Evolutionary conservation across 768 basidiomycete genomes (phyloP).

Genomic region (Tricholoma flavovirens): DNA sequence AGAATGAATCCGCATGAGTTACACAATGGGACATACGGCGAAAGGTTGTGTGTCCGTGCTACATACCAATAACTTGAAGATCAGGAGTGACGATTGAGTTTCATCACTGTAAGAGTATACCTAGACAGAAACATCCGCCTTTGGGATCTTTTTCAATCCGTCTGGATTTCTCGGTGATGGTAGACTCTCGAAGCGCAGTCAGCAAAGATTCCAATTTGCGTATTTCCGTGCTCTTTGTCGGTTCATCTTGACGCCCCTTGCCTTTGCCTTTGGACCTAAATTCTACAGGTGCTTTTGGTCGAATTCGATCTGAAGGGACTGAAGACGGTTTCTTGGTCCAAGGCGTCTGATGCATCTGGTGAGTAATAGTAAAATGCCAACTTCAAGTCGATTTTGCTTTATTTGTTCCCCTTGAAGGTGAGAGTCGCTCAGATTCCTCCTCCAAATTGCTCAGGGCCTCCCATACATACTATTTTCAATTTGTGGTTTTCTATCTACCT

Average conservation of each 20-base stretch:
- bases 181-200: constrained; percentile 30
- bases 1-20: constrained; percentile 56
- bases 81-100: not conserved
- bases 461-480: too few species aligned
- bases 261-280: constrained; percentile 24
- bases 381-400: too few species aligned
- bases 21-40: constrained; percentile 51
- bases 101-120: constrained; percentile 24
- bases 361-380: too few species aligned
- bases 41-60: constrained; percentile 59
- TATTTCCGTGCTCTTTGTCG: constrained; percentile 46
- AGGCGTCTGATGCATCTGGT: constrained; percentile 38
- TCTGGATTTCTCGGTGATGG: constrained; percentile 26
- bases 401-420: too few species aligned
- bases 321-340: constrained; percentile 42
- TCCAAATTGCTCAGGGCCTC: too few species aligned
- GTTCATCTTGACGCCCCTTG: constrained; percentile 23
- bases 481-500: too few species aligned
- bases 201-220: constrained; percentile 42
- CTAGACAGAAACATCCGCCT: constrained; percentile 69
- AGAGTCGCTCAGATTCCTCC: too few species aligned
- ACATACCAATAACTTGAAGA: too few species aligned
- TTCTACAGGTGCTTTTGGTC: constrained; percentile 8
- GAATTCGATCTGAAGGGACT: constrained; percentile 52
- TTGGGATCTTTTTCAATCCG: constrained; percentile 36